Evolutionary conservation across 2,329 filamentous ascomycete species (phyloP).

Genomic region (Exophiala oligosperma): DNA sequence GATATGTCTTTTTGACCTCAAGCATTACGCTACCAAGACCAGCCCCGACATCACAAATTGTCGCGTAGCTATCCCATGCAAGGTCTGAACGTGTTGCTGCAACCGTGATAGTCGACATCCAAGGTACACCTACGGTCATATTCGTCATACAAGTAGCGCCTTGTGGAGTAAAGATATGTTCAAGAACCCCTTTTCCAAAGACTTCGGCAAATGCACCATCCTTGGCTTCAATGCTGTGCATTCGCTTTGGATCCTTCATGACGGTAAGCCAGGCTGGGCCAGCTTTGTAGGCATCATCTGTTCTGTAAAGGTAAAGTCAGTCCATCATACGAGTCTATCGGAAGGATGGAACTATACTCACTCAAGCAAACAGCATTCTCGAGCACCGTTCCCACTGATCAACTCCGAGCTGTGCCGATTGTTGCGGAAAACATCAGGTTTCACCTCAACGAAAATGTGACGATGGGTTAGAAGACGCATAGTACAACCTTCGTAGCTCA

Average conservation of each 20-base stretch:
- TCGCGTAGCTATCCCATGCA: slow-evolving; percentile 5
- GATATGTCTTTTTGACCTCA: slow-evolving; percentile 3
- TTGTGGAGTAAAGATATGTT: slow-evolving; percentile 6
- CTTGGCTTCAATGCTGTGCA: slow-evolving; percentile 7
- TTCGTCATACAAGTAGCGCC: slow-evolving; percentile 3
- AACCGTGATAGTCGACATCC: slow-evolving; percentile 7
- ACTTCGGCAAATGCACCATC: slow-evolving; percentile 7
- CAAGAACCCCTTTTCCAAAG: slow-evolving; percentile 4
- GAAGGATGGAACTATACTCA: not conserved
- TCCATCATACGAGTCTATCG: too few species aligned
- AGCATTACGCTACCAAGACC: slow-evolving; percentile 2
- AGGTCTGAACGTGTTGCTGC: slow-evolving; percentile 5
- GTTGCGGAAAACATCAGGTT: not conserved
- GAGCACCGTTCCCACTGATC: not conserved
- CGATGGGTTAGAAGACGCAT: not conserved
- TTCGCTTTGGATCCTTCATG: slow-evolving; percentile 7
- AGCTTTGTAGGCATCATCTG: slow-evolving; percentile 1
- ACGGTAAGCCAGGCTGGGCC: slow-evolving; percentile 3
- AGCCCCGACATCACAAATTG: slow-evolving; percentile 1
- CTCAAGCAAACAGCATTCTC: slow-evolving; percentile 2
- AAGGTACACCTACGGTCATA: slow-evolving; percentile 5
- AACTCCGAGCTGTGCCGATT: not conserved
- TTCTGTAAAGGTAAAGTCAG: not conserved
- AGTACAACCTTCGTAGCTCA: not conserved
- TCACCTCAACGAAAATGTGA: not conserved